These are phyloP conservation scores for Scedosporium minutisporum DNA, from an alignment of 2,329 filamentous ascomycete species.

Conservation along the genomic window DNA sequence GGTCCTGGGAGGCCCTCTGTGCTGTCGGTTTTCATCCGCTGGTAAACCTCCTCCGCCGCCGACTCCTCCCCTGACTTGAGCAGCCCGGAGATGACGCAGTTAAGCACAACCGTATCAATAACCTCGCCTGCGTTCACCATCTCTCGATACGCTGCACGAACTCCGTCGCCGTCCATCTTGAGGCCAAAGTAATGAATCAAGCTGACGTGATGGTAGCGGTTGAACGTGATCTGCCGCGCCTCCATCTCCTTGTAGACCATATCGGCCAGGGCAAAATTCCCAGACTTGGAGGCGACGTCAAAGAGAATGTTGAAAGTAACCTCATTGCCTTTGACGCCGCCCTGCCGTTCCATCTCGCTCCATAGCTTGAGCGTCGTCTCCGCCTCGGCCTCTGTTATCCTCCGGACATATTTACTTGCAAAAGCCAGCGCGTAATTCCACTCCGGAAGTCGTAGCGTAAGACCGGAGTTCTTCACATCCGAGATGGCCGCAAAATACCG, in stretches of 20 bases:
- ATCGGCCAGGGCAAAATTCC: slow-evolving; percentile 75
- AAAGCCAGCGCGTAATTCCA: slow-evolving; percentile 83
- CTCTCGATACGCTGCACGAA: slow-evolving; percentile 68
- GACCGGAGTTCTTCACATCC: slow-evolving; percentile 67
- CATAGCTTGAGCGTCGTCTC: slow-evolving; percentile 64
- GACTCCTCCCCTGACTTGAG: slow-evolving; percentile 65
- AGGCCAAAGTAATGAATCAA: slow-evolving; percentile 79
- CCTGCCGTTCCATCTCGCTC: slow-evolving; percentile 78
- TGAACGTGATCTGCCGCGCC: slow-evolving; percentile 54
- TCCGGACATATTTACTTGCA: slow-evolving; percentile 61
- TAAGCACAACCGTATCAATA: slow-evolving; percentile 78
- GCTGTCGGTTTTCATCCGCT: slow-evolving; percentile 66
- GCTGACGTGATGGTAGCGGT: slow-evolving; percentile 72
- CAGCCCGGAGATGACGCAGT: slow-evolving; percentile 74
- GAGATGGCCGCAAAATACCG: slow-evolving; percentile 76
- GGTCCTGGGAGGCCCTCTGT: slow-evolving; percentile 23
- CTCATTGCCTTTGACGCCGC: slow-evolving; percentile 53
- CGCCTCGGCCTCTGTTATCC: slow-evolving; percentile 45
- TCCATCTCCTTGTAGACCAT: slow-evolving; percentile 78
- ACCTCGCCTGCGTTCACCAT: slow-evolving; percentile 81
- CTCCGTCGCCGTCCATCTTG: slow-evolving; percentile 59
- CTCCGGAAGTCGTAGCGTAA: slow-evolving; percentile 56
- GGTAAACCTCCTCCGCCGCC: slow-evolving; percentile 72
- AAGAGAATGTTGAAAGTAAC: slow-evolving; percentile 95
- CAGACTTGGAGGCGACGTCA: slow-evolving; percentile 75